These are phyloP conservation scores for Neofusicoccum umdonicola DNA, from an alignment of 2,329 filamentous ascomycete genomes.

Conservation along the genomic window DNA sequence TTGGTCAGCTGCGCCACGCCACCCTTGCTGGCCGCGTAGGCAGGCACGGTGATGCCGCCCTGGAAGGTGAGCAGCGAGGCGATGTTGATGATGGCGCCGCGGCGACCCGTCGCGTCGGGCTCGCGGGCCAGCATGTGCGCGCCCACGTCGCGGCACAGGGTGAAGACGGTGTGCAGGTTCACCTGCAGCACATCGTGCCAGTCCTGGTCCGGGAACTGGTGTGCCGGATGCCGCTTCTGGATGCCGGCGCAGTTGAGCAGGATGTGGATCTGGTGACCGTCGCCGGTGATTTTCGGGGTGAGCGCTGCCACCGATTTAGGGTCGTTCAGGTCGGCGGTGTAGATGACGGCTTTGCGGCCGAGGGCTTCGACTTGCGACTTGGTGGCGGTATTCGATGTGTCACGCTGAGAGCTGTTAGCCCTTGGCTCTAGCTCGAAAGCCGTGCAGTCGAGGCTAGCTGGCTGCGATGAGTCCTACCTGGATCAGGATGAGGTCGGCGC, in stretches of 20 bases:
- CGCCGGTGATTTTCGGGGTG: constrained; percentile 59
- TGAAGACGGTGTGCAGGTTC: constrained; percentile 80
- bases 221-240: constrained; percentile 72
- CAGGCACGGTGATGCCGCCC: constrained; percentile 82
- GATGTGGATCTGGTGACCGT: constrained; percentile 67
- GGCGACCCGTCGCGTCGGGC: constrained; percentile 50
- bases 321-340: constrained; percentile 67
- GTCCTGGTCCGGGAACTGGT: constrained; percentile 72
- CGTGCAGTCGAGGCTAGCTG: too few relatives aligned
- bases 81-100: constrained; percentile 79
- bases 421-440: not conserved
- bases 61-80: constrained; percentile 80
- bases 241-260: constrained; percentile 86
- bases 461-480: constrained; percentile 36
- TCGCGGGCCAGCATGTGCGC: constrained; percentile 69
- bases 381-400: constrained; percentile 56
- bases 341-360: constrained; percentile 65
- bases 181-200: constrained; percentile 83
- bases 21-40: constrained; percentile 83
- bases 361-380: constrained; percentile 62
- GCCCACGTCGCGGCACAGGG: constrained; percentile 71
- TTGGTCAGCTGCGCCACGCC: constrained; percentile 83
- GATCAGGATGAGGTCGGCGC: constrained; percentile 50
- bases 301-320: constrained; percentile 60
- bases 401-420: constrained; percentile 44